phyloP scores from a whole-genome alignment of 768 basidiomycete genomes.

The Naematelia encephala region DNA sequence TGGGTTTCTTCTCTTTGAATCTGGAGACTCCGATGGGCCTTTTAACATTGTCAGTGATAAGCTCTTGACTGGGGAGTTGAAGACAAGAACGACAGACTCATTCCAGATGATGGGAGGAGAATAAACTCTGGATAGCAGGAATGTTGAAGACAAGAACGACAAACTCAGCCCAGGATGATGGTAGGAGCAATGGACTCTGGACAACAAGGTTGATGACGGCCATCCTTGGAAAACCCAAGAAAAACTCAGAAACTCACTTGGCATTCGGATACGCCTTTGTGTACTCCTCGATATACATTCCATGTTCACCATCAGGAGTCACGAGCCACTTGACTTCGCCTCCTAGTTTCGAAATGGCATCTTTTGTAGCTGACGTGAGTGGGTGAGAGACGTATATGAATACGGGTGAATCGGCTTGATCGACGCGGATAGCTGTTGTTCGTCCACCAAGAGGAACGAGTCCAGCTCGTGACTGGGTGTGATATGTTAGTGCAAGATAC shows the following conservation, averaged over 20 bases:
- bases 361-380: constrained; percentile 63
- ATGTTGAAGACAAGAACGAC: too few relatives aligned
- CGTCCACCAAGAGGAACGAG: constrained; percentile 75
- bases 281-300: constrained; percentile 44
- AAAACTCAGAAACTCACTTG: constrained; percentile 27
- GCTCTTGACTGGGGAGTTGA: too few relatives aligned
- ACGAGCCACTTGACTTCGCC: constrained; percentile 51
- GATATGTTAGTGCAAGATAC: too few relatives aligned
- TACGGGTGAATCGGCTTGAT: constrained; percentile 56
- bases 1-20: constrained; percentile 55
- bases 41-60: not conserved
- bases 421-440: constrained; percentile 72
- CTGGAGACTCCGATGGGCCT: constrained; percentile 64
- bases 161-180: too few relatives aligned
- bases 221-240: too few relatives aligned
- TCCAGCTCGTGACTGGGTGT: constrained; percentile 61
- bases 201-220: too few relatives aligned
- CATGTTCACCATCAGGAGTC: constrained; percentile 51
- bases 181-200: too few relatives aligned
- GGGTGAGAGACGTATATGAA: constrained; percentile 83
- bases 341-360: constrained; percentile 63
- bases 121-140: too few relatives aligned
- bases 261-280: constrained; percentile 20
- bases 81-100: too few relatives aligned
- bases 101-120: too few relatives aligned